Evolutionary conservation across 2,329 filamentous ascomycete genomes (phyloP).

Genomic region (Fusarium anguioides): DNA sequence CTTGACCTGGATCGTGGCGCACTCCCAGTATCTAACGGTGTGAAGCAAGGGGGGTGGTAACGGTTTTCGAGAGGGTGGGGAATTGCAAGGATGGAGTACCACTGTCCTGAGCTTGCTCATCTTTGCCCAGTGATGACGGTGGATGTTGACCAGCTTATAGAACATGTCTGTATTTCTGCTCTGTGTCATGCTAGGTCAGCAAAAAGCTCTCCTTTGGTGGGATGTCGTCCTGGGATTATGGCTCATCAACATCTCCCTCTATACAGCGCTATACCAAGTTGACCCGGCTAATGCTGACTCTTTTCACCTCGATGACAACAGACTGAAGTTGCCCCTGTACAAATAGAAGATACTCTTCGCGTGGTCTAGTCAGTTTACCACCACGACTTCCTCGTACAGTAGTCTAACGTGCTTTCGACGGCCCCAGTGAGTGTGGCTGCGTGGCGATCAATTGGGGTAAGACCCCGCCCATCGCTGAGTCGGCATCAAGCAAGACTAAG

Average conservation of each 20-base stretch:
- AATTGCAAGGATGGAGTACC: conserved; percentile 15
- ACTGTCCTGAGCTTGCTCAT: conserved; percentile 22
- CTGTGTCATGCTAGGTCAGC: not conserved
- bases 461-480: conserved; percentile 9
- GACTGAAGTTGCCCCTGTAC: not conserved
- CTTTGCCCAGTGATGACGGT: conserved; percentile 28
- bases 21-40: conserved; percentile 34
- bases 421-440: conserved; percentile 26
- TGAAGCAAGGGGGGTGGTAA: conserved; percentile 22
- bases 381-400: too few species aligned
- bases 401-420: conserved; percentile 11
- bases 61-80: conserved; percentile 33
- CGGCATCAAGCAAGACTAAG: conserved; percentile 26
- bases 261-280: not conserved
- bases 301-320: not conserved
- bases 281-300: not conserved
- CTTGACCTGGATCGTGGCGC: conserved; percentile 36
- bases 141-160: conserved; percentile 4
- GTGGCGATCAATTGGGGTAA: conserved; percentile 14
- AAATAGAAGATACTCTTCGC: conserved; percentile 21
- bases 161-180: not conserved
- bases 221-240: not conserved
- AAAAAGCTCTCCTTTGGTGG: not conserved
- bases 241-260: not conserved
- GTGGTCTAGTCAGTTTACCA: conserved; percentile 1